Conservation (phyloP, 345 rosid species). For the Eucalyptus virginea region DNA sequence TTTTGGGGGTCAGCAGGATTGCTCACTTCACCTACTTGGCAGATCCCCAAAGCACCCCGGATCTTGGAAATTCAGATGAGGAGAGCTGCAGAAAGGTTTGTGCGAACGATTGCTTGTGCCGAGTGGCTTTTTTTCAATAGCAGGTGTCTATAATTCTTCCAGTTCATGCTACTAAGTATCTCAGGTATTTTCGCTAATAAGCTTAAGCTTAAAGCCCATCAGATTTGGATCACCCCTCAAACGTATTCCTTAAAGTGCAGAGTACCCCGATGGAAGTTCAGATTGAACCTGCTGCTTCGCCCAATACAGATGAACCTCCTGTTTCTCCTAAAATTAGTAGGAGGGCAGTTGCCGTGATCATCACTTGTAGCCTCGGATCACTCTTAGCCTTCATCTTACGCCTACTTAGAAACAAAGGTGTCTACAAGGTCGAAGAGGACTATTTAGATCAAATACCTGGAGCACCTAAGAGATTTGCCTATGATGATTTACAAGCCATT, state of each 20-base stretch:
- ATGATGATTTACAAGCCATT: neutral
- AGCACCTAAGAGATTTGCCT: neutral
- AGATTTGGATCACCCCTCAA: neutral
- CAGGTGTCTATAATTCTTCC: neutral
- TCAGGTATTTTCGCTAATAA: neutral
- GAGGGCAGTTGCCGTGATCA: neutral
- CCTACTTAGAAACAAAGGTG: neutral
- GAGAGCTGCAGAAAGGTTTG: neutral
- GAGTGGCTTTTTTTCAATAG: neutral
- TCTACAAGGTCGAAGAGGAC: neutral
- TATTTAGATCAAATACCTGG: neutral
- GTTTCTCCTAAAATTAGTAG: neutral
- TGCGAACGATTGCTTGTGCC: constrained; percentile 7
- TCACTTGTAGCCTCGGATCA: neutral
- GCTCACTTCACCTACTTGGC: neutral
- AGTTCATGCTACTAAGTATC: constrained; percentile 1
- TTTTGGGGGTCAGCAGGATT: neutral
- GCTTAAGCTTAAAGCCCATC: no score
- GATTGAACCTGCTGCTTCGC: neutral
- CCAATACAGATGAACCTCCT: neutral
- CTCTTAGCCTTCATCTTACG: neutral
- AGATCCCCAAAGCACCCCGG: neutral
- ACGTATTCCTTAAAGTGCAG: neutral
- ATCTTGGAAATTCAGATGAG: neutral
- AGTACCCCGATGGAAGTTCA: neutral